These are phyloP conservation scores for Saprolegnia parasitica DNA, from an alignment of 352 stramenopile species.

Conservation along the genomic window DNA sequence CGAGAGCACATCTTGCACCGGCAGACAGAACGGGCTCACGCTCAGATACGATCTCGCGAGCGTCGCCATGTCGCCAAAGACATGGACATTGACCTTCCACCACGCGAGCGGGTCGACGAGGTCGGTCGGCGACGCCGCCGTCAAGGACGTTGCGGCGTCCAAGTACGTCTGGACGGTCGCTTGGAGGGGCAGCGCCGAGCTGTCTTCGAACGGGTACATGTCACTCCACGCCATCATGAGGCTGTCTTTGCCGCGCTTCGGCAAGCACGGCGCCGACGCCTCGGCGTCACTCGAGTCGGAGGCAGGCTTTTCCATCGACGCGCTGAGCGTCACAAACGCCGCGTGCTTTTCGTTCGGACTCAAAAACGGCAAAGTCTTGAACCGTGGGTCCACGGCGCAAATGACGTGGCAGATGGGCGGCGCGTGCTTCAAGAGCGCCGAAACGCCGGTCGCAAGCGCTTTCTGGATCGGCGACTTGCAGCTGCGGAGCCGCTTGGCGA, in stretches of 20 bases:
- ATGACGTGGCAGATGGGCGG: conserved; percentile 49
- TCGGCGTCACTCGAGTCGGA: not conserved
- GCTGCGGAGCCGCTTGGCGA: conserved; percentile 56
- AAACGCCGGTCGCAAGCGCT: conserved; percentile 52
- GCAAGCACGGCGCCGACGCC: conserved; percentile 14
- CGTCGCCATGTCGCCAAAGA: conserved; percentile 61
- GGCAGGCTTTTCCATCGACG: no score
- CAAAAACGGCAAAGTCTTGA: conserved; percentile 69
- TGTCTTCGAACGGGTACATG: conserved; percentile 14
- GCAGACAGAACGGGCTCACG: conserved; percentile 67
- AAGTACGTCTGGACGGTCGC: conserved; percentile 65
- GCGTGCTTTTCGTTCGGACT: conserved; percentile 42
- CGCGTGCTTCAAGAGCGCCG: conserved; percentile 45
- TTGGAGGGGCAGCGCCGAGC: conserved; percentile 38
- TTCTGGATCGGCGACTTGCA: conserved; percentile 42
- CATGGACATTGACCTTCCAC: conserved; percentile 70
- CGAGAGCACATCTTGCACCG: conserved; percentile 72
- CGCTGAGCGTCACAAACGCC: no score
- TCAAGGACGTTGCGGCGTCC: conserved; percentile 42
- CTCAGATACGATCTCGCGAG: conserved; percentile 72
- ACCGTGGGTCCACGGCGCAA: conserved; percentile 64
- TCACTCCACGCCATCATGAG: not conserved
- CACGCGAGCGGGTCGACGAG: conserved; percentile 73
- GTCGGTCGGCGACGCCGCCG: conserved; percentile 35
- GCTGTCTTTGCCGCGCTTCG: conserved; percentile 36